Percentiles rank a stretch among this genome's conserved stretches.
phyloP scores from a whole-genome alignment of 495 filamentous ascomycete genomes.

The Filosporella fistucella region DNA sequence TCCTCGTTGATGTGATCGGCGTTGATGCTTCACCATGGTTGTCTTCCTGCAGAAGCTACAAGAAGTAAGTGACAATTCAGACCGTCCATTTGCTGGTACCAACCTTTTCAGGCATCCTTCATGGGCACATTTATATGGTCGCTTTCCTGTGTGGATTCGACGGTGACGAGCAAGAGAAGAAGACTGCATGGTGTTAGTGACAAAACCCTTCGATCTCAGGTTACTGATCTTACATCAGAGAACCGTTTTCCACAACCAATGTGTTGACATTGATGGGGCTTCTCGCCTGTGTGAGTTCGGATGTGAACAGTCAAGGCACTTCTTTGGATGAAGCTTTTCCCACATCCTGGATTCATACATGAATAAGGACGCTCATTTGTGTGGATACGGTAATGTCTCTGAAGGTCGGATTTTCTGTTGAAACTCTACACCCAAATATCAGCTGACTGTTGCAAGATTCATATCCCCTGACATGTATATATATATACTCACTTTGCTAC shows the following conservation, averaged over 20 bases:
- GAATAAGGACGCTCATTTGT: conserved; percentile 84
- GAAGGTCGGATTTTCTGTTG: conserved; percentile 89
- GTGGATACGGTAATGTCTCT: conserved; percentile 84
- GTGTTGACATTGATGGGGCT: conserved; percentile 80
- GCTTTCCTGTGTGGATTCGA: conserved; percentile 80
- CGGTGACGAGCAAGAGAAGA: conserved; percentile 84
- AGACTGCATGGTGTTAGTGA: conserved; percentile 47
- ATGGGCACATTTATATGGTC: conserved; percentile 78
- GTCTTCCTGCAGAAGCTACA: conserved; percentile 82
- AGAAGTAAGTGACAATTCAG: conserved; percentile 9
- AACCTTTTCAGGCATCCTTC: conserved; percentile 80
- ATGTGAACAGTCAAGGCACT: conserved; percentile 85
- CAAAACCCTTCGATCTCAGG: background rate
- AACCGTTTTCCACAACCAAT: conserved; percentile 80
- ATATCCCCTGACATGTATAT: background rate
- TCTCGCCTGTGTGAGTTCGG: conserved; percentile 85
- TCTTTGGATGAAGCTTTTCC: conserved; percentile 86
- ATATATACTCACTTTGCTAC: conserved; percentile 40
- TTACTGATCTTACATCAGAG: conserved; percentile 63
- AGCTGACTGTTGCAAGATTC: background rate
- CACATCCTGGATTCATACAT: conserved; percentile 65
- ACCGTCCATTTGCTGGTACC: conserved; percentile 16
- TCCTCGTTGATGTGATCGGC: conserved; percentile 63
- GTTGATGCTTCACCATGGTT: conserved; percentile 79
- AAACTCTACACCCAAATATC: conserved; percentile 56